These are phyloP conservation scores for Trichoderma sp. DNA, from an alignment of 2,329 filamentous ascomycete genomes.

Conservation along the genomic window DNA sequence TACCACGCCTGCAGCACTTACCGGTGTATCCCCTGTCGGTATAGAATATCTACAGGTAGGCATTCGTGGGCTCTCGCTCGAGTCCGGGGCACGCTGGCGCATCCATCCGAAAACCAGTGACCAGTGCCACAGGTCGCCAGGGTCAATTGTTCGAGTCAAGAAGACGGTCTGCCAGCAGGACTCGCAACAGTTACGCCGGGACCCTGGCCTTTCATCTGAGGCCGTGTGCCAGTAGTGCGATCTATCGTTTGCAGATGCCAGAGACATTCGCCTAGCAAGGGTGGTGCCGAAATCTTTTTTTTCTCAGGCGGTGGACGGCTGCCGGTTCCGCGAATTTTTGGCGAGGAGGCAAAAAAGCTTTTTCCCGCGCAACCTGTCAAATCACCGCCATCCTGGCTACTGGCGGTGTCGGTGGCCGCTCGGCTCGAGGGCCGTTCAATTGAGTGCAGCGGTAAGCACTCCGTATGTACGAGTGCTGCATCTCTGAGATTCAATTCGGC, in stretches of 20 bases:
- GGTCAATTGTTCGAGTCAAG: constrained; percentile 11
- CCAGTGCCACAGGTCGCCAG: constrained; percentile 11
- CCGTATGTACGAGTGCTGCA: background rate
- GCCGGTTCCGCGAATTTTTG: constrained; percentile 25
- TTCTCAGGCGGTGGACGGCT: constrained; percentile 21
- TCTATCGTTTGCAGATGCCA: constrained; percentile 21
- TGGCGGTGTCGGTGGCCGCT: constrained; percentile 19
- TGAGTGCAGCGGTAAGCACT: background rate
- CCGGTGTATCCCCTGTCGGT: background rate
- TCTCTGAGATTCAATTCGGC: background rate
- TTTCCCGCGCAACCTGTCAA: constrained; percentile 13
- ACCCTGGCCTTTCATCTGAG: background rate
- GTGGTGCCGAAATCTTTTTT: constrained; percentile 23
- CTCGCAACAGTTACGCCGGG: background rate
- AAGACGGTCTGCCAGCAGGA: background rate
- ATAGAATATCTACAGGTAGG: background rate
- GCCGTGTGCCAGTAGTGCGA: constrained; percentile 11
- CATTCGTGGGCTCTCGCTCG: constrained; percentile 7
- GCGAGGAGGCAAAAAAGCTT: constrained; percentile 19
- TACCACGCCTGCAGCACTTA: background rate
- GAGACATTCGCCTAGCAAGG: constrained; percentile 20
- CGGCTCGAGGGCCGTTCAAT: background rate
- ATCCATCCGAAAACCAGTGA: constrained; percentile 20
- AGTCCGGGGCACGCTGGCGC: constrained; percentile 14
- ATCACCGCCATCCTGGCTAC: constrained; percentile 15